phyloP scores from a whole-genome alignment of 768 basidiomycete species.

The Pulveroboletus sp. region DNA sequence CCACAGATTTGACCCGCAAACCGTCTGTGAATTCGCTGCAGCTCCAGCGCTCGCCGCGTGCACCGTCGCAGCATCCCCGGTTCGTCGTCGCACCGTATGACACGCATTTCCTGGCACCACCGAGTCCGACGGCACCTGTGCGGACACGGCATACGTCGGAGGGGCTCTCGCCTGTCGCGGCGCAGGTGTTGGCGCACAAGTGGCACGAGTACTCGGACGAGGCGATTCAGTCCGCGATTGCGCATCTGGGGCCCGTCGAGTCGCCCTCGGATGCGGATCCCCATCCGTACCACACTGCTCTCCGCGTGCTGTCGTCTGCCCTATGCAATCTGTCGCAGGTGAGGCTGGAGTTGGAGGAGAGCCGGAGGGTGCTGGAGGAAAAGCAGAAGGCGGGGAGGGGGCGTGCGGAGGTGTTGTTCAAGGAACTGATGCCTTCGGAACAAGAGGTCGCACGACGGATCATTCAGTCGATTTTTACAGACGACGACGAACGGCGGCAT shows the following conservation, averaged over 20 bases:
- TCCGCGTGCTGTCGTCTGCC: constrained; percentile 70
- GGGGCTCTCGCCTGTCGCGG: constrained; percentile 24
- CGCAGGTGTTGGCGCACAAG: constrained; percentile 58
- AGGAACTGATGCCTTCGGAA: constrained; percentile 58
- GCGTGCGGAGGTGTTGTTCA: constrained; percentile 54
- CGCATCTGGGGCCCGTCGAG: constrained; percentile 43
- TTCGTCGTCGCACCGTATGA: constrained; percentile 45
- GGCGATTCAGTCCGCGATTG: constrained; percentile 62
- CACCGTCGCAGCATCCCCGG: constrained; percentile 24
- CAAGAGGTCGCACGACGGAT: constrained; percentile 66
- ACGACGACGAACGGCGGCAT: constrained; percentile 44
- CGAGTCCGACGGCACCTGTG: constrained; percentile 32
- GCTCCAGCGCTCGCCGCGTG: constrained; percentile 36
- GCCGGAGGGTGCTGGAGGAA: constrained; percentile 49
- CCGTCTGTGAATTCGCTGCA: constrained; percentile 39
- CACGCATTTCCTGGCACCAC: constrained; percentile 29
- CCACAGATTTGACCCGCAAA: constrained; percentile 17
- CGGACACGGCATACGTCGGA: constrained; percentile 14
- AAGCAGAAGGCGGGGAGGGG: constrained; percentile 53
- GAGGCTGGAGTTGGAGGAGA: constrained; percentile 64
- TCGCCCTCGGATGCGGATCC: constrained; percentile 44
- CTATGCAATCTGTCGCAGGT: constrained; percentile 55
- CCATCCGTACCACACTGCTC: constrained; percentile 64
- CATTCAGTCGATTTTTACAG: constrained; percentile 60
- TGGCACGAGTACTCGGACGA: constrained; percentile 83